Conservation (phyloP, 768 basidiomycete species). For the Pulveroboletus sp. region DNA sequence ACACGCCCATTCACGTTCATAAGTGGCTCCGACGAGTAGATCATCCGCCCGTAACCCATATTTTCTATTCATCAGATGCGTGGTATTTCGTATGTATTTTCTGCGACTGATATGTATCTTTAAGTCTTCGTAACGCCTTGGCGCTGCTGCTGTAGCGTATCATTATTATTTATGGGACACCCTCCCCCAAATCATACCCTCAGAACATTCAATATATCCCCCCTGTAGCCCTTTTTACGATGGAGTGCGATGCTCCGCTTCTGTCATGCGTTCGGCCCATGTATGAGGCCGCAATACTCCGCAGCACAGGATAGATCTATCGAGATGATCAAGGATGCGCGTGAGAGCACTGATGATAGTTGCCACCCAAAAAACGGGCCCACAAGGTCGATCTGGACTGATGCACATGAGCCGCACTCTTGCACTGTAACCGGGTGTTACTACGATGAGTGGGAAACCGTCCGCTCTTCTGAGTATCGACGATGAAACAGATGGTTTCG, state of each 20-base stretch:
- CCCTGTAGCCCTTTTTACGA: slow-evolving; percentile 19
- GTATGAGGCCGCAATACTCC: neutral
- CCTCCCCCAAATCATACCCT: slow-evolving; percentile 13
- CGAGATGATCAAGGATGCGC: neutral
- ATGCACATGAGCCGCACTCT: neutral
- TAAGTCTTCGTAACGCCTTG: slow-evolving; percentile 13
- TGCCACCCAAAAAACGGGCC: neutral
- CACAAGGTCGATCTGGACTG: neutral
- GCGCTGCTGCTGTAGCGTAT: slow-evolving; percentile 10
- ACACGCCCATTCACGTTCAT: slow-evolving; percentile 33
- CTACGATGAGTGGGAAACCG: slow-evolving; percentile 9
- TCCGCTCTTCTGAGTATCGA: slow-evolving; percentile 9
- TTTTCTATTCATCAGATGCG: slow-evolving; percentile 7
- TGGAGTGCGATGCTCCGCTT: neutral
- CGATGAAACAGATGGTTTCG: slow-evolving; percentile 24
- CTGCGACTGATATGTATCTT: slow-evolving; percentile 21
- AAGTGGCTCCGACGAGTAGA: slow-evolving; percentile 26
- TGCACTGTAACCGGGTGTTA: slow-evolving; percentile 7
- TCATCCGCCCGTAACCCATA: neutral
- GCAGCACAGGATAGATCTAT: neutral
- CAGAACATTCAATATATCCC: slow-evolving; percentile 10
- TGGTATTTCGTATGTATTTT: slow-evolving; percentile 23
- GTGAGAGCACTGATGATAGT: slow-evolving; percentile 6
- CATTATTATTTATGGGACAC: slow-evolving; percentile 19
- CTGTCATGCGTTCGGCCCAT: neutral